Conservation (phyloP, 805 yeast species). For the Starmerella apicola region DNA sequence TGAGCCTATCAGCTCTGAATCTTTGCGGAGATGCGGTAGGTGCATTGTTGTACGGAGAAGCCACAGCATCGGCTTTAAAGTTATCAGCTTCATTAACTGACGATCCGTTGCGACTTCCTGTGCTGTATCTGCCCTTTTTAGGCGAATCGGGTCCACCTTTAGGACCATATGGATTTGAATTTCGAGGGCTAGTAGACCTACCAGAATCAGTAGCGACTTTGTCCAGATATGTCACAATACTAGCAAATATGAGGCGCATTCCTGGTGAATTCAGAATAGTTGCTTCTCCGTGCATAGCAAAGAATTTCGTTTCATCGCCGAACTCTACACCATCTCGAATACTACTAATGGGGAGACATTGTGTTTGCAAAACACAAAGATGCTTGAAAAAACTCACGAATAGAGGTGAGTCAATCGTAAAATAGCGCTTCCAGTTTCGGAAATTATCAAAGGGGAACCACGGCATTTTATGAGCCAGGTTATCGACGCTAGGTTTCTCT, state of each 20-base stretch:
- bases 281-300: slow-evolving; percentile 1
- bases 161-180: slow-evolving; percentile 9
- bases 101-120: neutral
- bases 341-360: slow-evolving; percentile 18
- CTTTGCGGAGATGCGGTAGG: neutral
- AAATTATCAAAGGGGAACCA: slow-evolving; percentile 1
- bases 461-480: neutral
- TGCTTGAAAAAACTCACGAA: slow-evolving; percentile 34
- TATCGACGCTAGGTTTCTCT: neutral
- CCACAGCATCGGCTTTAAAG: neutral
- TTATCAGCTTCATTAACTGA: neutral
- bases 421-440: slow-evolving; percentile 27
- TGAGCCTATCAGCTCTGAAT: slow-evolving; percentile 26
- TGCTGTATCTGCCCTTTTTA: neutral
- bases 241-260: slow-evolving; percentile 23
- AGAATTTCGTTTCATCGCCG: slow-evolving; percentile 13
- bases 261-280: slow-evolving; percentile 24
- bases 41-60: neutral
- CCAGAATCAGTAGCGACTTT: slow-evolving; percentile 6
- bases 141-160: slow-evolving; percentile 1
- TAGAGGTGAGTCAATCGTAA: slow-evolving; percentile 27
- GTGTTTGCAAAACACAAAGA: slow-evolving; percentile 27
- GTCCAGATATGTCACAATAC: slow-evolving; percentile 21
- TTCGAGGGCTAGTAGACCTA: slow-evolving; percentile 8
- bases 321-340: slow-evolving; percentile 15